Base-by-base conservation (phyloP, 495 filamentous ascomycete species). In the Trichocladium uniseriatum region DNA sequence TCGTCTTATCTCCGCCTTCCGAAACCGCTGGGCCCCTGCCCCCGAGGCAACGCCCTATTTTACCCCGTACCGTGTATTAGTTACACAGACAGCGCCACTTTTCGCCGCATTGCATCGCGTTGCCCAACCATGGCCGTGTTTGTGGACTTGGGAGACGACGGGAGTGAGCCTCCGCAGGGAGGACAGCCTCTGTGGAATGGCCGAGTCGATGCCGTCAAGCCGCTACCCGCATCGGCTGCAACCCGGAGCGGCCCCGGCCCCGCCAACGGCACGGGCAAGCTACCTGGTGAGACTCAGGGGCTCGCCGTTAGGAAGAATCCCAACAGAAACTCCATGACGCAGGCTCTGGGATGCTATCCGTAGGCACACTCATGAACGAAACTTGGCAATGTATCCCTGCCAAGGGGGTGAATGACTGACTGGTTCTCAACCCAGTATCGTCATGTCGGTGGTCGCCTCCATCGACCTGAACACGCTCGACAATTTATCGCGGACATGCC, bases 281-380 rank as follows among this genome's bases (percentile, higher is more conserved):
- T 38, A 14, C 20, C 32, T 20, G 61, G 48, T 48, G 54, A 54
- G 37, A 61, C 53, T 51, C 48, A 55, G 37, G 47, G 53, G 38
- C 51, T 56, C 22, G 49, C 51, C 39, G 67, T 65, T 51, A 70
- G 72, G 58, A 70, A 76, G 43, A 80, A 79, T 67, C 78, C 73
- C 38, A 90, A 88, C 60, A 62, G 74, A 58, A 84, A 80, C 68
- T 72, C 73, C 46, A 82, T 91, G 70, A 84, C 87, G 27, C 76
- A 79, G 60, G 83, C 86, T 54, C 72, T 95, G 68, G 82, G 82
- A 55, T 92, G 87, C 70, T 95, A 95, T 77, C 89, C 89, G 89
- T 95, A 74, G 56, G 73, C 67, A 34, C 40, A 28, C 21, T 6
- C 31, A 14, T 36, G 38, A 24, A 50, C 27, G 20, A 19, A 6